Evolutionary conservation across 495 filamentous ascomycete genomes (phyloP), one percentile per base, ranked within the genome.

Genomic region (Massariosphaeria phaeospora): DNA sequence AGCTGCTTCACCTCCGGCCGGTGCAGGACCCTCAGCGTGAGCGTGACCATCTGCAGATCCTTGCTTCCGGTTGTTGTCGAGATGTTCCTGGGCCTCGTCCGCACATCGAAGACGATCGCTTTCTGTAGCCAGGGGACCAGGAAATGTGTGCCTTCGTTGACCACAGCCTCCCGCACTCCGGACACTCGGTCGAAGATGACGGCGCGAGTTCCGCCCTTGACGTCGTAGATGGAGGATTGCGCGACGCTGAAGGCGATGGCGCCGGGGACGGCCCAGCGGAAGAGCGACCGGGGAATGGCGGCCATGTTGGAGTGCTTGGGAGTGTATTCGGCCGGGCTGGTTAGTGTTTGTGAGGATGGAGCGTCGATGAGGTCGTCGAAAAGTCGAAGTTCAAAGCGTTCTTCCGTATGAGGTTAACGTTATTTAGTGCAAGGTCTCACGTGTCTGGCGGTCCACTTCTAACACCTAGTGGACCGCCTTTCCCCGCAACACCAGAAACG

Each of bases 11-110:
- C 93, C 30, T 99, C 91, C 25, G 93, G 93, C 56, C 93, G 79
- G 75, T 97, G 93, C 69, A 99, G 73, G 48, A 99, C 93, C 65
- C 93, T 82, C 63, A 99, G 77, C 29, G 93, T 99, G 79, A 99
- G 79, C 79, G 88, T 95, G 68, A 99, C 93, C 93, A 99, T 99
- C 80, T 99, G 93, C 73, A 99, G 70, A 74, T 99, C 93, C 81
- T 99, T 99, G 78, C 85, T 90, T 49, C 93, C 93, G 10, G 93
- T 99, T 12, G 91, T 97, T n/a, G 93, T 99, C 13, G 84, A 84
- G 73, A 99, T 96, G 67, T 91, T 96, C 63, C 93, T 79, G 42
- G 93, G 93, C 79, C 94, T 94, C 36, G 93, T 97, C 55, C 93
- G 88, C 55, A 99, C 94, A 76, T 99, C 93, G 75, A 93, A 99